Evolutionary conservation across 176 grass and related monocot species (phyloP).

Genomic region (Pontederia crassipes): DNA sequence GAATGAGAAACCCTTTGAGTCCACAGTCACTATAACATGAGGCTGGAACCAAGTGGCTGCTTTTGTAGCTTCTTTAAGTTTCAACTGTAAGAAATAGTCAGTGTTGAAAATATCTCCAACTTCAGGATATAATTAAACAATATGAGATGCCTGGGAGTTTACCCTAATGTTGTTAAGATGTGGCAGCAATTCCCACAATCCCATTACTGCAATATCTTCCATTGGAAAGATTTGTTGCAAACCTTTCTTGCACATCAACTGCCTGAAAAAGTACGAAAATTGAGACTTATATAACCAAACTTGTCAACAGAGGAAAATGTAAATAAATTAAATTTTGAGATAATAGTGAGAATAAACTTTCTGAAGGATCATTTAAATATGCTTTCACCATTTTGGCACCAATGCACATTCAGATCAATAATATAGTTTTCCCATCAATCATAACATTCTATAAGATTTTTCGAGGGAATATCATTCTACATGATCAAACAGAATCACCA

Average conservation of each 20-base stretch:
- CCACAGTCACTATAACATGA: constrained; percentile 81
- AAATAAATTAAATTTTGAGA: no score
- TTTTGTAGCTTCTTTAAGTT: constrained; percentile 43
- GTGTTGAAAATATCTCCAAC: constrained; percentile 5
- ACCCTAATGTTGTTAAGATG: constrained; percentile 80
- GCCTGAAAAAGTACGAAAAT: constrained; percentile 21
- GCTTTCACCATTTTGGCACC: no score
- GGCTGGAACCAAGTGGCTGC: constrained; percentile 55
- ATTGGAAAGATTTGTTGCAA: constrained; percentile 72
- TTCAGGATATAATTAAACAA: not conserved
- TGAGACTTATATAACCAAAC: not conserved
- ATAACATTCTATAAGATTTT: no score
- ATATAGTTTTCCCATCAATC: no score
- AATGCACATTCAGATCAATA: no score
- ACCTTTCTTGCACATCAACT: constrained; percentile 66
- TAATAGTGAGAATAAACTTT: no score
- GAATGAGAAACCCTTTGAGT: constrained; percentile 94
- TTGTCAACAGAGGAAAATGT: not conserved
- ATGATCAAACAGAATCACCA: no score
- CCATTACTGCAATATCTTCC: constrained; percentile 95
- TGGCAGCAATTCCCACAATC: constrained; percentile 81
- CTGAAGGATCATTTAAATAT: no score
- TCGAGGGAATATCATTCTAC: no score
- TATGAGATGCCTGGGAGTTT: constrained; percentile 13
- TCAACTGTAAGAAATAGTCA: constrained; percentile 43